A percentile compares a stretch with the other conserved stretches of the same genome.
phyloP scores from a whole-genome alignment of 306 rosid species.

The Medicago ruthenica region DNA sequence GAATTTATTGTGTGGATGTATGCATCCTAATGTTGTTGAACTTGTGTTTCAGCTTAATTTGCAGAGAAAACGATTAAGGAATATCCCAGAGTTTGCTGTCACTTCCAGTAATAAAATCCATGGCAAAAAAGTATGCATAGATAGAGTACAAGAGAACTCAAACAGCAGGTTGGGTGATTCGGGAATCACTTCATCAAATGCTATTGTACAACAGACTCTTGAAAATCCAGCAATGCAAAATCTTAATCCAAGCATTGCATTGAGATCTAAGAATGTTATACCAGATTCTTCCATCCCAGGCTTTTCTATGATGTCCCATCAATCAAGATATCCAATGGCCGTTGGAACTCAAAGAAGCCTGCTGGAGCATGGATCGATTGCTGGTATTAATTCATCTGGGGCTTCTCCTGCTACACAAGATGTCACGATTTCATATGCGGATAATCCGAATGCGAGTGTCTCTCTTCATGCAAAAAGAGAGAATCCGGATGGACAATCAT shows the following conservation, averaged over 20 bases:
- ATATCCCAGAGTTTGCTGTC: constrained; percentile 77
- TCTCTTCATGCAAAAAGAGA: constrained; percentile 78
- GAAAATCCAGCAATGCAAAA: constrained; percentile 68
- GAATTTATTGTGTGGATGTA: constrained; percentile 35
- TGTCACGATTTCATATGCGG: constrained; percentile 61
- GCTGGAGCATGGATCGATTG: constrained; percentile 70
- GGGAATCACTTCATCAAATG: constrained; percentile 65
- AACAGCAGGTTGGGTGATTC: constrained; percentile 66
- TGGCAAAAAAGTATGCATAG: constrained; percentile 86
- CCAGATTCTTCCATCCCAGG: constrained; percentile 75
- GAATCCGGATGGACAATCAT: constrained; percentile 75
- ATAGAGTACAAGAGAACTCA: constrained; percentile 73
- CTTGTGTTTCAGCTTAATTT: constrained; percentile 71
- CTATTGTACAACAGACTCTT: constrained; percentile 56
- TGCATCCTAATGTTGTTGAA: constrained; percentile 46
- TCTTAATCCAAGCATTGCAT: constrained; percentile 55
- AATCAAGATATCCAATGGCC: constrained; percentile 71
- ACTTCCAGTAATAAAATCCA: constrained; percentile 66
- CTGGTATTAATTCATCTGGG: constrained; percentile 59
- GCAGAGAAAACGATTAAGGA: constrained; percentile 76
- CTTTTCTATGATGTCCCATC: constrained; percentile 59
- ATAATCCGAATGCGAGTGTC: constrained; percentile 58
- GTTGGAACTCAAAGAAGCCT: constrained; percentile 69
- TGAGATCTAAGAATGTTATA: constrained; percentile 64
- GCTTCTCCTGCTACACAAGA: constrained; percentile 79